Evolutionary conservation across 495 filamentous ascomycete species (phyloP).

Genomic region (Cetradonia linearis): DNA sequence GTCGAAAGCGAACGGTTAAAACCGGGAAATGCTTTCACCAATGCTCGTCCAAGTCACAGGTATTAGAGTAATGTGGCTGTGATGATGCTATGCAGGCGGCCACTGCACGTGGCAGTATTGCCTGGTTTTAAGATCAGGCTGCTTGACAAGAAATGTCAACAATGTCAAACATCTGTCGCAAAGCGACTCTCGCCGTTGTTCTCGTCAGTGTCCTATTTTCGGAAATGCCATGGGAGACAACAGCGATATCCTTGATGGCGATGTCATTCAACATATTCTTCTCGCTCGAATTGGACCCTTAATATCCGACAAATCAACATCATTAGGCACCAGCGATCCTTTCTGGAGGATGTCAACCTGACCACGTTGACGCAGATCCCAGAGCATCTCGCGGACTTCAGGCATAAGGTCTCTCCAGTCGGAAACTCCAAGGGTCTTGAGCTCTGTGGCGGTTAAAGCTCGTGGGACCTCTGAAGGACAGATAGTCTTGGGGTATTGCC

Average conservation of each 20-base stretch:
- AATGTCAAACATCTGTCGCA: too few relatives aligned
- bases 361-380: slow-evolving; percentile 29
- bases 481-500: slow-evolving; percentile 37
- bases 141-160: neutral
- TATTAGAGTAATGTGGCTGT: neutral
- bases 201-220: neutral
- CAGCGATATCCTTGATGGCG: neutral
- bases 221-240: neutral
- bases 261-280: neutral
- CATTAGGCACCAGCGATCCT: slow-evolving; percentile 30
- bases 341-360: slow-evolving; percentile 41
- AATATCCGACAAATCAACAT: slow-evolving; percentile 26
- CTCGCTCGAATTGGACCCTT: slow-evolving; percentile 36
- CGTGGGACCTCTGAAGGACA: slow-evolving; percentile 43
- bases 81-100: neutral
- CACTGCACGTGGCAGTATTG: neutral
- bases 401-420: slow-evolving; percentile 39
- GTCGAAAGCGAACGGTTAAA: neutral
- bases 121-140: neutral
- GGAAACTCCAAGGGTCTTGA: slow-evolving; percentile 24
- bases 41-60: neutral
- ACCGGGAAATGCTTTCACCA: too few relatives aligned
- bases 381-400: slow-evolving; percentile 31
- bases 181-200: neutral
- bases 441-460: slow-evolving; percentile 29